These are phyloP conservation scores for Amauroascus niger DNA, from an alignment of 2,329 filamentous ascomycete genomes.

Conservation along the genomic window DNA sequence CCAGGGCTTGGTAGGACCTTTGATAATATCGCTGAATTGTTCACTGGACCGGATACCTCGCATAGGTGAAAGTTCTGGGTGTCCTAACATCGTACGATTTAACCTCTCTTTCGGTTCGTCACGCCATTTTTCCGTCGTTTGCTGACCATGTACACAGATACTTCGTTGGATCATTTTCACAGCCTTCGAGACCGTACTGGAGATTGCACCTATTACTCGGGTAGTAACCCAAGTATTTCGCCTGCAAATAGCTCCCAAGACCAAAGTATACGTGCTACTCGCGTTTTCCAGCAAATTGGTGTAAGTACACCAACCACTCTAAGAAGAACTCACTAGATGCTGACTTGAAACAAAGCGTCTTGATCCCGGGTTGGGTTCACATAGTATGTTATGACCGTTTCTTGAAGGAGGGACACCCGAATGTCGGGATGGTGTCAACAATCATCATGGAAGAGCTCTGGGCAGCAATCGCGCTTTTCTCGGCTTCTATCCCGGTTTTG, in stretches of 20 bases:
- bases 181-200: background rate
- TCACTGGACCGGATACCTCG: background rate
- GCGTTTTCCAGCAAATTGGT: conserved; percentile 2
- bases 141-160: background rate
- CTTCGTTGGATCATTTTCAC: conserved; percentile 8
- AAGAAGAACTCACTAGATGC: background rate
- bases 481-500: conserved; percentile 3
- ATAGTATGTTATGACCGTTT: conserved; percentile 1
- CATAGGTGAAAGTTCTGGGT: background rate
- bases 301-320: background rate
- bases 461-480: conserved; percentile 2
- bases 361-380: conserved; percentile 5
- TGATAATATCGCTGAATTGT: conserved; percentile 1
- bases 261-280: conserved; percentile 2
- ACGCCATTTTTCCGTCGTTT: background rate
- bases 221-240: background rate
- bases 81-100: background rate
- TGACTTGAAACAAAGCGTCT: background rate
- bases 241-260: background rate
- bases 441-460: conserved; percentile 7
- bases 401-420: background rate
- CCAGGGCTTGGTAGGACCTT: background rate
- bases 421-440: conserved; percentile 5
- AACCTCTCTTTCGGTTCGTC: background rate
- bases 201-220: background rate